Evolutionary conservation across 768 basidiomycete genomes (phyloP).

Genomic region (Naematelia encephala): DNA sequence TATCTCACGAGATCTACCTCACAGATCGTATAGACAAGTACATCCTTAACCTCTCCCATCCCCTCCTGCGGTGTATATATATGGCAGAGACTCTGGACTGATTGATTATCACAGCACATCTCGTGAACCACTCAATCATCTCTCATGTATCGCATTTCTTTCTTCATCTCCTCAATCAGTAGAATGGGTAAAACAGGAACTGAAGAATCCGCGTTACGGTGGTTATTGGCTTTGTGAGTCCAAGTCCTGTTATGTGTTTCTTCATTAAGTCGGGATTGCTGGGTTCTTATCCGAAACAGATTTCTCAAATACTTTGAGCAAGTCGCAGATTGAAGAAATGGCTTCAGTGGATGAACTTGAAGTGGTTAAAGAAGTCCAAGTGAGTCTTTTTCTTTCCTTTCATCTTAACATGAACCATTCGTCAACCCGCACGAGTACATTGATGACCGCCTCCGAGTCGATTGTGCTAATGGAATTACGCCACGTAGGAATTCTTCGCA

Average conservation of each 20-base stretch:
- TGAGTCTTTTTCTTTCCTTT: slow-evolving; percentile 52
- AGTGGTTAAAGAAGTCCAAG: slow-evolving; percentile 95
- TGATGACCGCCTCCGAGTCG: too few relatives aligned
- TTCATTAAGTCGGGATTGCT: neutral
- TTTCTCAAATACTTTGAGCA: slow-evolving; percentile 90
- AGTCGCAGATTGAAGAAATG: slow-evolving; percentile 82
- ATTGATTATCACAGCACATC: slow-evolving; percentile 54
- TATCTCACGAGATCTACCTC: slow-evolving; percentile 94
- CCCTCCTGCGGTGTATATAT: neutral
- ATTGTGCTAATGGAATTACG: slow-evolving; percentile 1
- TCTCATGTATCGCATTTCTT: slow-evolving; percentile 95
- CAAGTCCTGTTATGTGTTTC: neutral
- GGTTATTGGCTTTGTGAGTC: slow-evolving; percentile 99
- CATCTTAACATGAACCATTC: too few relatives aligned
- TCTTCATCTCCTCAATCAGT: slow-evolving; percentile 78
- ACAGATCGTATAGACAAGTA: slow-evolving; percentile 97
- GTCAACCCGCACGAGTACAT: too few relatives aligned
- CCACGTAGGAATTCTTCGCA: slow-evolving; percentile 84
- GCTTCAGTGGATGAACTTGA: slow-evolving; percentile 95
- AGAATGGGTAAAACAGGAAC: slow-evolving; percentile 74
- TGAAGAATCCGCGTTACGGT: slow-evolving; percentile 87
- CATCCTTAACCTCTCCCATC: neutral
- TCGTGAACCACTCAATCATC: slow-evolving; percentile 87
- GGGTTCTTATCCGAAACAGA: slow-evolving; percentile 62
- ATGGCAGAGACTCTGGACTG: too few relatives aligned